Base-by-base conservation (phyloP, 805 yeast genomes). In the Starmerella bacillaris region DNA sequence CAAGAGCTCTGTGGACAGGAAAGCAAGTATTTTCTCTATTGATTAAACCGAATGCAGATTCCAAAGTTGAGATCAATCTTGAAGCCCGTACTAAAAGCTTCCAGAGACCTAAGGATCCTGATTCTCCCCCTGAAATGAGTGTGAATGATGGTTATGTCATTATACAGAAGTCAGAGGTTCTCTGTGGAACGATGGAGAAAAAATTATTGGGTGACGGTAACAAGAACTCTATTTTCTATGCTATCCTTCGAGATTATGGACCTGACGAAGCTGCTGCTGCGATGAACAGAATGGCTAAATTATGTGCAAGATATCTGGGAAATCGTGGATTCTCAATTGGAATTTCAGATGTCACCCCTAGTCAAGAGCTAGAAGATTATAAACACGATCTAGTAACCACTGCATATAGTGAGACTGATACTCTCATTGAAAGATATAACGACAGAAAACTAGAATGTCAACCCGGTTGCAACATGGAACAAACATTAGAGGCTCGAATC, bases 381-480 rank as follows among this genome's bases (percentile, higher is more conserved):
- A 89, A 89, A 57, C 95, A 84, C 56, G 65, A 68, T 33, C 70
- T 84, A 71, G 95, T 89, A 33, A 93, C 84, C 55, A 65, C 64
- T 44, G 96, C 98, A 0, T 89, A 89, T 55, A 66, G 68, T 19
- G 77, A 78, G 59, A 83, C 95, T 68, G 94, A 86, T 53, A 89
- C 78, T 47, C 67, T 89, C 43, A 92, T 92, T 62, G 69, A 68
- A 37, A 63, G 68, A 40, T 82, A 70, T 54, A 73, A 76, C 42
- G 62, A 72, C 31, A 98, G 98, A 5, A 79, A 79, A 53, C 67
- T 89, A 46, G 98, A 89, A 56, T 83, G 96, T 2, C 96, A 89
- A 55, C 96, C 99, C 0, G 99, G 99, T 56, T 89, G 98, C 67
- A 78, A 89, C 53, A 96, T 86, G 57, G 99, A 89, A 50, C 94